These are phyloP conservation scores for Saussurea involucrata DNA, from an alignment of 129 eudicot species.

Conservation along the genomic window DNA sequence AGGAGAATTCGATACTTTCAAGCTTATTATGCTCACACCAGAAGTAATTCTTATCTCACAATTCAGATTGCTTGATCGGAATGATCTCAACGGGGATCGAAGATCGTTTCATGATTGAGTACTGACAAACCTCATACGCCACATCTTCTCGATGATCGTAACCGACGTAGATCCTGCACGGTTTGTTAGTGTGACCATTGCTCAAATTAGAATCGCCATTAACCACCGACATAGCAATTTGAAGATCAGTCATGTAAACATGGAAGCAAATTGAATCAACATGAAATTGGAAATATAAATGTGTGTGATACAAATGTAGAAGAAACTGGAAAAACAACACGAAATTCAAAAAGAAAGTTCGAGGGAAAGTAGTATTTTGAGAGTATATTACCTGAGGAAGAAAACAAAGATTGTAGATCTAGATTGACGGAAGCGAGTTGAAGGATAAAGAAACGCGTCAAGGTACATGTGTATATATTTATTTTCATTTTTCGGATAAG, in stretches of 20 bases:
- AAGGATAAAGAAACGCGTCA: conserved; percentile 25
- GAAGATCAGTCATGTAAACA: not conserved
- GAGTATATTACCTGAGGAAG: conserved; percentile 18
- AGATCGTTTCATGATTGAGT: conserved; percentile 64
- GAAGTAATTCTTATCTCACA: conserved; percentile 56
- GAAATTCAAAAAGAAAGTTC: not conserved
- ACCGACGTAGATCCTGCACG: conserved; percentile 67
- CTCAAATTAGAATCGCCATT: not conserved
- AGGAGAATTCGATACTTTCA: conserved; percentile 90
- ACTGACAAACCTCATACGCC: conserved; percentile 80
- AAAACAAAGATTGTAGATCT: conserved; percentile 25
- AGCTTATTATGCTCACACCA: conserved; percentile 84
- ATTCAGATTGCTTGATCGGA: conserved; percentile 73
- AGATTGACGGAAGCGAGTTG: conserved; percentile 16
- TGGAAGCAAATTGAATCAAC: conserved; percentile 11
- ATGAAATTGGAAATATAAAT: too few relatives aligned
- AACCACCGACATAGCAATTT: conserved; percentile 30
- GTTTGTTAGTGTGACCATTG: not conserved
- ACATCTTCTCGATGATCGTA: conserved; percentile 80
- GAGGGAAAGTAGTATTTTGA: not conserved
- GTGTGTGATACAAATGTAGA: not conserved
- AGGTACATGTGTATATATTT: conserved; percentile 3
- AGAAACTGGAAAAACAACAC: not conserved
- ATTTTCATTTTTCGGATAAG: not conserved
- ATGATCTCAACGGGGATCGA: conserved; percentile 69